Evolutionary conservation across 2,329 filamentous ascomycete genomes (phyloP).

Genomic region (Alternaria metachromatica): DNA sequence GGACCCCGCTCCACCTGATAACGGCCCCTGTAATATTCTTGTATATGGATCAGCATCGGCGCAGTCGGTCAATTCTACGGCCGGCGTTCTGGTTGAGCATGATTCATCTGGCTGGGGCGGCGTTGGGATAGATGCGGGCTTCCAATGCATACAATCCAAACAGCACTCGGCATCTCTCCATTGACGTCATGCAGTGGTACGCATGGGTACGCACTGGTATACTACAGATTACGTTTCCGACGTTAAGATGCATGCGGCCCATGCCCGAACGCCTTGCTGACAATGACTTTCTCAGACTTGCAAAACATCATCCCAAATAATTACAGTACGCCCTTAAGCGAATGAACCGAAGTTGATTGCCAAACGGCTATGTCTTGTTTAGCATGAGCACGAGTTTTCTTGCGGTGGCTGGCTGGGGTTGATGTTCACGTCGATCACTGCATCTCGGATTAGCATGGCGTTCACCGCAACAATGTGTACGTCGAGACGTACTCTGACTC

Average conservation of each 20-base stretch:
- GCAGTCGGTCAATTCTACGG: slow-evolving; percentile 20
- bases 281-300: slow-evolving; percentile 37
- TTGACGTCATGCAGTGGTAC: slow-evolving; percentile 28
- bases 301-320: slow-evolving; percentile 39
- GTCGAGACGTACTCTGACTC: slow-evolving; percentile 72
- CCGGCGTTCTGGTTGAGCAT: slow-evolving; percentile 38
- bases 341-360: slow-evolving; percentile 21
- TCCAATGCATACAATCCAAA: slow-evolving; percentile 27
- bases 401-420: slow-evolving; percentile 69
- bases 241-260: slow-evolving; percentile 20
- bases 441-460: slow-evolving; percentile 15
- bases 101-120: slow-evolving; percentile 22
- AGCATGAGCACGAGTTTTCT: slow-evolving; percentile 58
- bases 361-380: slow-evolving; percentile 14
- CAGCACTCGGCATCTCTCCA: slow-evolving; percentile 14
- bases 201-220: slow-evolving; percentile 36
- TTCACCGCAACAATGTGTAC: neutral
- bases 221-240: slow-evolving; percentile 41
- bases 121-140: slow-evolving; percentile 28
- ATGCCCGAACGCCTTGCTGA: slow-evolving; percentile 50
- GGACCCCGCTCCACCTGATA: slow-evolving; percentile 25
- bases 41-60: slow-evolving; percentile 44
- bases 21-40: slow-evolving; percentile 43
- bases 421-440: slow-evolving; percentile 94
- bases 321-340: slow-evolving; percentile 42